Base-by-base conservation (phyloP, 805 yeast genomes). In the Yamadazyma tumulicola region DNA sequence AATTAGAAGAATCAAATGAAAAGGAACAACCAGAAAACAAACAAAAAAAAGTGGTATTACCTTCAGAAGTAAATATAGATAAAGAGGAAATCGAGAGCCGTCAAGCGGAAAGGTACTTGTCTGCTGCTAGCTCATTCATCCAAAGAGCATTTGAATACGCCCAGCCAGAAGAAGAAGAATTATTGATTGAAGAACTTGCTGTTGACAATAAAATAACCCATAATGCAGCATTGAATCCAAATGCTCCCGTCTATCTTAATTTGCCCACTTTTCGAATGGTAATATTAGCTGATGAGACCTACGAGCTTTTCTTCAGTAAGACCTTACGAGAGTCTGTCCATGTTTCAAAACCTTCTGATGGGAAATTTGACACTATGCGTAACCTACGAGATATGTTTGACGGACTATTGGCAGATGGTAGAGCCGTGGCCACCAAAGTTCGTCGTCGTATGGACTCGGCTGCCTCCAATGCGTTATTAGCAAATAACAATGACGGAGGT, bases 221-320 rank as follows among this genome's bases (percentile, higher is more conserved):
- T 31, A 87, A 88, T 52, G 85, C 78, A 4, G 96, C 95, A 0
- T 62, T 87, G 24, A 85, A 87, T 52, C 96, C 96, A 3, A 69
- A 74, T 20, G 75, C 80, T 20, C 95, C 95, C 1, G 77, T 81
- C 7, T 77, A 64, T 38, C 70, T 89, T 34, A 85, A 83, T 34
- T 64, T 87, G 12, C 86, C 97, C 0, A 88, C 96, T 0, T 91
- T 91, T 62, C 68, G 97, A 42, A 91, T 91, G 98, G 94, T 93
- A 1, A 64, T 93, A 5, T 65, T 91, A 5, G 97, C 97, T 0
- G 96, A 89, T 55, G 97, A 88, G 51, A 85, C 96, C 0, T 83
- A 87, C 47, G 97, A 93, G 56, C 66, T 83, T 26, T 77, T 91
- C 42, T 93, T 93, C 61, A 70, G 85, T 10, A 64, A 69, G 17